Base-by-base conservation (phyloP, 2,329 filamentous ascomycete genomes). In the Ceratocystis eucalypticola region DNA sequence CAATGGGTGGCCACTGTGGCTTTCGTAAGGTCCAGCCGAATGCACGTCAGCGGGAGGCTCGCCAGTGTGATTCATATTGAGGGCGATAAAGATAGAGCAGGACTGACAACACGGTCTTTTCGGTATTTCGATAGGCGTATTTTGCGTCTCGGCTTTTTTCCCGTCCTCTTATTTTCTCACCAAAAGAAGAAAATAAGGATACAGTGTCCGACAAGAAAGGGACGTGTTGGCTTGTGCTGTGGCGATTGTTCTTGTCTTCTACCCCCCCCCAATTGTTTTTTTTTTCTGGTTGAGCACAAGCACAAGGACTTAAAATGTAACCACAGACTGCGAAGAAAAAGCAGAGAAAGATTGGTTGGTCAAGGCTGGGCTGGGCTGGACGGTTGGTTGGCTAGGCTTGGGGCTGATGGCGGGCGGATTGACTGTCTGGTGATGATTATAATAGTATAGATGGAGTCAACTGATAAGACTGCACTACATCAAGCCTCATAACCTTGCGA, bases 211-310 rank as follows among this genome's bases (percentile, higher is more conserved):
- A 59, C 53, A 59, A 59, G 25, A 33, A 59, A 33, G 17, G 25
- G 53, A 59, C 17, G 53, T 33, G 25, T 59, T 59, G 53, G 53
- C 53, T 33, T 59, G 53, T 59, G 25, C 53, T 59, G 25, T 33
- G 28, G 53, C 53, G 53, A 53, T 53, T 53, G 48, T 15, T 53
- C 20, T 53, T 53, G 28, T 30, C 17, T 33, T 33, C 20, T 30
- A 12, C 22, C 22, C 20, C 12, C 12, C 53, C 25, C 53, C 28
- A 59, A 20, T 37, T 37, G 28, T 22, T 17, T 57, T 30, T 59
- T 59, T 57, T 59, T 59, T 59, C 25, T 59, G 53, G 53, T 59
- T 59, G 25, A 59, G 53, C 28, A 59, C 53, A n/a, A 59, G 53
- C 53, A 59, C 25, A 37, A 59, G 53, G 53, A 59, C 33, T 37